Conservation (phyloP, 306 rosid genomes). For the Nissolia schottii region DNA sequence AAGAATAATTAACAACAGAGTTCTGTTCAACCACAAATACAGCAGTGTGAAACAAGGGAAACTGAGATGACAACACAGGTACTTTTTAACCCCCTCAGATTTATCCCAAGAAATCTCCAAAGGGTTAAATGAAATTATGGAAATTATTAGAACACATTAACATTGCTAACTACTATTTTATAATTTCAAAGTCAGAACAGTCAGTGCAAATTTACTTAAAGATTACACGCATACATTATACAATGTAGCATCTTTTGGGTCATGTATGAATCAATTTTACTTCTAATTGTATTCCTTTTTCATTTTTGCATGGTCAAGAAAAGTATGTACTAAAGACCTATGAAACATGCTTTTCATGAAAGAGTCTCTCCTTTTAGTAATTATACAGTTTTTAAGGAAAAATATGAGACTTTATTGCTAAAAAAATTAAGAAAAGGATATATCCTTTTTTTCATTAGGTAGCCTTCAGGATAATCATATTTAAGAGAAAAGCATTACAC, state of each 20-base stretch:
- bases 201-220: background rate
- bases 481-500: background rate
- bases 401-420: background rate
- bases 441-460: background rate
- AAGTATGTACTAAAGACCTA: background rate
- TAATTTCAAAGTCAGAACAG: constrained; percentile 18
- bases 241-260: background rate
- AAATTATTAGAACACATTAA: background rate
- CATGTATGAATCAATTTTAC: background rate
- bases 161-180: background rate
- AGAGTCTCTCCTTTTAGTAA: background rate
- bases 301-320: background rate
- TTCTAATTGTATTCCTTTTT: background rate
- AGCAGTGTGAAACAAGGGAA: background rate
- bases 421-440: too few relatives aligned
- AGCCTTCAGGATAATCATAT: background rate
- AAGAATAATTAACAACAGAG: background rate
- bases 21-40: background rate
- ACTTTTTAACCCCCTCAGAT: background rate
- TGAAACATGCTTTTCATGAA: background rate
- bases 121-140: too few relatives aligned
- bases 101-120: background rate
- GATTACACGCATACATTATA: background rate
- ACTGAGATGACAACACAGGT: background rate
- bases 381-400: background rate